A percentile compares a stretch with the other conserved stretches of the same genome.
Evolutionary conservation across 1,284 basidiomycete genomes (phyloP).

Genomic region (Cutaneotrichosporon cavernicola): DNA sequence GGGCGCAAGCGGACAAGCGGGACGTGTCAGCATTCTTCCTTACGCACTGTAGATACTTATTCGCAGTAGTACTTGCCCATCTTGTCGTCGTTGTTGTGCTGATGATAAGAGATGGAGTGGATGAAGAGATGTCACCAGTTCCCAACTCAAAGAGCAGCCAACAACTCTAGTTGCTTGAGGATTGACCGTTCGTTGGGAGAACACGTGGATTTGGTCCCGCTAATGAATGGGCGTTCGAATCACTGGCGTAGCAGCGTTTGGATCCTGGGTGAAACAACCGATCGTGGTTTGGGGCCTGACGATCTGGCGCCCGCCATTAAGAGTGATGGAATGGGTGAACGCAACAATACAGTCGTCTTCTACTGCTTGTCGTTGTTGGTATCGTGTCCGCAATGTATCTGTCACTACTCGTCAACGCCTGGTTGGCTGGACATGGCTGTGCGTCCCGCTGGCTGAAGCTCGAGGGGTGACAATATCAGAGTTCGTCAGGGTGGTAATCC

Average conservation of each 20-base stretch:
- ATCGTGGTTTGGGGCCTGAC: background rate
- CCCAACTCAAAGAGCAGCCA: background rate
- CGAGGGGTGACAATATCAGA: no score
- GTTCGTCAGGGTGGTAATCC: background rate
- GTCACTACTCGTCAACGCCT: no score
- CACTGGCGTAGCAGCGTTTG: background rate
- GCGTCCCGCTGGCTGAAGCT: no score
- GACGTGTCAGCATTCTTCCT: conserved; percentile 14
- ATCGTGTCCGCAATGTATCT: background rate
- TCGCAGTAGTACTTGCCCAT: conserved; percentile 63
- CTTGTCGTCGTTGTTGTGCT: conserved; percentile 13
- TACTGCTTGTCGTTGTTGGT: no score
- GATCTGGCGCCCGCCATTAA: no score
- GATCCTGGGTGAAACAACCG: background rate
- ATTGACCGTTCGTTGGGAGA: background rate
- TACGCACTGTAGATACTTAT: conserved; percentile 55
- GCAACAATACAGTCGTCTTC: no score
- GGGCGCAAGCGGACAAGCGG: background rate
- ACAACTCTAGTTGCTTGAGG: background rate
- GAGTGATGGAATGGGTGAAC: no score
- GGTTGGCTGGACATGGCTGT: no score
- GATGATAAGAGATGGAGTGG: conserved; percentile 10
- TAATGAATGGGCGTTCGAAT: background rate
- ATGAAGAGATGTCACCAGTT: conserved; percentile 11
- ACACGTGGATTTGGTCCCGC: conserved; percentile 2